Evolutionary conservation across 768 basidiomycete species (phyloP).

Genomic region (Lactarius sp.): DNA sequence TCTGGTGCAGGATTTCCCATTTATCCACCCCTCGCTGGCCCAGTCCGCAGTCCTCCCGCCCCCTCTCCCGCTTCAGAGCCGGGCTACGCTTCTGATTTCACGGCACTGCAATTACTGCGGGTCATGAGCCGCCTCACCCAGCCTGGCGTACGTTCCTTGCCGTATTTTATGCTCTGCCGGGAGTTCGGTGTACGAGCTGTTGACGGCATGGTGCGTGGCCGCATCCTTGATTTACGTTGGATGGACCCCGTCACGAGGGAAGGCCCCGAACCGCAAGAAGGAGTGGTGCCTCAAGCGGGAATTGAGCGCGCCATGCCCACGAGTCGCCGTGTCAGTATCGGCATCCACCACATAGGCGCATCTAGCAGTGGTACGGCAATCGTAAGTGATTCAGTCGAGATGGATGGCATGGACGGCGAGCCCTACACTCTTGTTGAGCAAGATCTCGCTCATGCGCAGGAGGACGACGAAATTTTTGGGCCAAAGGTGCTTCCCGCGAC

Average conservation of each 20-base stretch:
- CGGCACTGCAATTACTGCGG: conserved; percentile 72
- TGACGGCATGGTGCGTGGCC: conserved; percentile 78
- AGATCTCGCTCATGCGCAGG: conserved; percentile 39
- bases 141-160: conserved; percentile 55
- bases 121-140: conserved; percentile 77
- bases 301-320: conserved; percentile 25
- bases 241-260: conserved; percentile 64
- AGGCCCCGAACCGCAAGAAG: conserved; percentile 33
- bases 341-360: conserved; percentile 24
- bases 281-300: conserved; percentile 26
- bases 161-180: conserved; percentile 77
- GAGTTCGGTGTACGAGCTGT: conserved; percentile 81
- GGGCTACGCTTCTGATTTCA: conserved; percentile 60
- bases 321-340: conserved; percentile 26
- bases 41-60: conserved; percentile 28
- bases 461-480: conserved; percentile 55
- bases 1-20: conserved; percentile 35
- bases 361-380: conserved; percentile 27
- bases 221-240: conserved; percentile 73
- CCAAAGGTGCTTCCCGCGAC: conserved; percentile 74
- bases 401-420: conserved; percentile 38
- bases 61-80: conserved; percentile 32
- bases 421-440: conserved; percentile 38
- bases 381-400: conserved; percentile 28
- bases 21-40: conserved; percentile 34